A percentile compares a stretch with the other conserved stretches of the same genome.
Evolutionary conservation across 2,329 filamentous ascomycete genomes (phyloP).

Genomic region (Scleromitrula shiraiana): DNA sequence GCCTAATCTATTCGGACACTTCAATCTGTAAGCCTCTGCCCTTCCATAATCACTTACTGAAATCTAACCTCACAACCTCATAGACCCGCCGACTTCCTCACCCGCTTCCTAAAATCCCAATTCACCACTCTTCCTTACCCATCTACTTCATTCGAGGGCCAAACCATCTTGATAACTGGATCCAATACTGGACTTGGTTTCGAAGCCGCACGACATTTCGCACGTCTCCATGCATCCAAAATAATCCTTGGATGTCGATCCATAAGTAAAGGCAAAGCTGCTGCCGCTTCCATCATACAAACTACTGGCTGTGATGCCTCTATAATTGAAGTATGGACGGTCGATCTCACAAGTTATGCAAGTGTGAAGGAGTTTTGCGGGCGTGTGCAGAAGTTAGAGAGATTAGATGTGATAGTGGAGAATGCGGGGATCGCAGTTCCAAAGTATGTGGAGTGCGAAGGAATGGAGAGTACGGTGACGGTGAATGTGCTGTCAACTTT

Average conservation of each 20-base stretch:
- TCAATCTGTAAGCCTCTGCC: constrained; percentile 14
- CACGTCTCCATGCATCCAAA: constrained; percentile 22
- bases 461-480: constrained; percentile 23
- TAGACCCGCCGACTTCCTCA: constrained; percentile 16
- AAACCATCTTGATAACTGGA: constrained; percentile 41
- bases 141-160: constrained; percentile 15
- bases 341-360: constrained; percentile 41
- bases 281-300: neutral
- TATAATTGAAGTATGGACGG: constrained; percentile 37
- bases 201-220: constrained; percentile 35
- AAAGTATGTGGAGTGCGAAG: constrained; percentile 18
- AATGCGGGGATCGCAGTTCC: constrained; percentile 28
- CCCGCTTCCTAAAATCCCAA: constrained; percentile 23
- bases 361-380: constrained; percentile 39
- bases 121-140: constrained; percentile 22
- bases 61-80: neutral
- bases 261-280: constrained; percentile 16
- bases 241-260: constrained; percentile 21
- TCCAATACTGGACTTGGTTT: constrained; percentile 42
- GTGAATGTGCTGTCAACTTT: constrained; percentile 30
- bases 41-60: neutral
- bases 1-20: constrained; percentile 12
- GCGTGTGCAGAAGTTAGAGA: constrained; percentile 31
- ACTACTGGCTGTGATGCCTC: constrained; percentile 9
- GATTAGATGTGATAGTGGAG: constrained; percentile 38